Evolutionary conservation across 805 yeast species (phyloP).

Genomic region (Kockiozyma suomiensis): DNA sequence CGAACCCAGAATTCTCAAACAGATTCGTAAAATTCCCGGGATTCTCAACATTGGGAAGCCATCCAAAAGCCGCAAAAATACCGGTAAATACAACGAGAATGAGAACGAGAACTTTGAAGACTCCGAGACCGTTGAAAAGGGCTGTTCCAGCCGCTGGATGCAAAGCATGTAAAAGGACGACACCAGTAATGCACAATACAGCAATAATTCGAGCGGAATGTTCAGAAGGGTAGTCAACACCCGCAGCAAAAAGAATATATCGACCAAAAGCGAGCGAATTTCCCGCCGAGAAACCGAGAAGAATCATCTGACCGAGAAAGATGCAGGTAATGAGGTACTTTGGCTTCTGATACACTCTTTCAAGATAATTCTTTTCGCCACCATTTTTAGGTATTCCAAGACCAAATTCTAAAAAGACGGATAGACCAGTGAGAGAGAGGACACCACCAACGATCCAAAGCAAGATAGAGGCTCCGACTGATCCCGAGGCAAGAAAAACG

Average conservation of each 20-base stretch:
- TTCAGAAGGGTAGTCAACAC: slow-evolving; percentile 45
- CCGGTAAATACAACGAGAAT: slow-evolving; percentile 56
- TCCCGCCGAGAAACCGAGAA: slow-evolving; percentile 63
- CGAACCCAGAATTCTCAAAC: slow-evolving; percentile 48
- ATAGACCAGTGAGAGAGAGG: slow-evolving; percentile 56
- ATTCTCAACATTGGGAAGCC: slow-evolving; percentile 38
- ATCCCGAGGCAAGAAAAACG: slow-evolving; percentile 58
- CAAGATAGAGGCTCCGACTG: slow-evolving; percentile 58
- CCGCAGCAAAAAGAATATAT: slow-evolving; percentile 53
- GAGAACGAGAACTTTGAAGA: slow-evolving; percentile 56
- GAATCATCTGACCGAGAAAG: slow-evolving; percentile 56
- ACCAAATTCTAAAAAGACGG: slow-evolving; percentile 67
- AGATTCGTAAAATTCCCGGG: slow-evolving; percentile 46
- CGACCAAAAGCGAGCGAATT: slow-evolving; percentile 68
- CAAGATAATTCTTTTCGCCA: slow-evolving; percentile 69
- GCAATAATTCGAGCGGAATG: slow-evolving; percentile 52
- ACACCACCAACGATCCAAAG: slow-evolving; percentile 67
- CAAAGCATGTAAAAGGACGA: slow-evolving; percentile 52
- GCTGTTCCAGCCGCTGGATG: slow-evolving; percentile 55
- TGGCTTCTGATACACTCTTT: slow-evolving; percentile 59
- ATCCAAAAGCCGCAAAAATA: slow-evolving; percentile 45
- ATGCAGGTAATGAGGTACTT: slow-evolving; percentile 54
- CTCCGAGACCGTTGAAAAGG: slow-evolving; percentile 58
- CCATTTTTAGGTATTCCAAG: slow-evolving; percentile 66
- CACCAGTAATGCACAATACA: slow-evolving; percentile 51